Conservation (phyloP, 257 asterid genomes). For the Solanum infundibuliforme region DNA sequence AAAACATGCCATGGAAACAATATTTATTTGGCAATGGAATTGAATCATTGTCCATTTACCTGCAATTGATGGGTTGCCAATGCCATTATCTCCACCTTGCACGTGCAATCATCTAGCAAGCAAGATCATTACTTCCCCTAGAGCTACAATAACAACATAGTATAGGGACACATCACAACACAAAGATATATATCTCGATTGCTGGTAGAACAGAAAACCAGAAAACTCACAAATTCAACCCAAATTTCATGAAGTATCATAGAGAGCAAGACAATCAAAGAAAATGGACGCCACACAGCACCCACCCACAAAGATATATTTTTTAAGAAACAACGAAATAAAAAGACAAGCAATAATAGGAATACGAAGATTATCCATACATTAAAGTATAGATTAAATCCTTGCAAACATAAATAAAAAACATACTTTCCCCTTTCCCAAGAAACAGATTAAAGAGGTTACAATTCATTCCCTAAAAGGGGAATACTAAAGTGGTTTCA, state of each 20-base stretch:
- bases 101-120: conserved; percentile 16
- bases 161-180: conserved; percentile 7
- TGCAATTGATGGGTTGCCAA: conserved; percentile 42
- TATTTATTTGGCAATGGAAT: not conserved
- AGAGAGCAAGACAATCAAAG: not conserved
- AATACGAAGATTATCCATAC: not conserved
- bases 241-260: not conserved
- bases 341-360: not conserved
- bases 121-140: conserved; percentile 11
- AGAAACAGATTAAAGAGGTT: not conserved
- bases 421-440: not conserved
- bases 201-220: not conserved
- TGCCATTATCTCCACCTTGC: conserved; percentile 39
- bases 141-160: not conserved
- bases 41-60: conserved; percentile 19
- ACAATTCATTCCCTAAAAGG: not conserved
- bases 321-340: not conserved
- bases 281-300: not conserved
- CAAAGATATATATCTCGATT: not conserved
- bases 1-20: not conserved
- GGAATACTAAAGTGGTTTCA: not conserved
- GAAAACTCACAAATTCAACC: not conserved
- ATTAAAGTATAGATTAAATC: not conserved
- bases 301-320: not conserved
- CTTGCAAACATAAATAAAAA: not conserved